These are phyloP conservation scores for Dovyalis caffra DNA, from an alignment of 345 rosid genomes.

Conservation along the genomic window DNA sequence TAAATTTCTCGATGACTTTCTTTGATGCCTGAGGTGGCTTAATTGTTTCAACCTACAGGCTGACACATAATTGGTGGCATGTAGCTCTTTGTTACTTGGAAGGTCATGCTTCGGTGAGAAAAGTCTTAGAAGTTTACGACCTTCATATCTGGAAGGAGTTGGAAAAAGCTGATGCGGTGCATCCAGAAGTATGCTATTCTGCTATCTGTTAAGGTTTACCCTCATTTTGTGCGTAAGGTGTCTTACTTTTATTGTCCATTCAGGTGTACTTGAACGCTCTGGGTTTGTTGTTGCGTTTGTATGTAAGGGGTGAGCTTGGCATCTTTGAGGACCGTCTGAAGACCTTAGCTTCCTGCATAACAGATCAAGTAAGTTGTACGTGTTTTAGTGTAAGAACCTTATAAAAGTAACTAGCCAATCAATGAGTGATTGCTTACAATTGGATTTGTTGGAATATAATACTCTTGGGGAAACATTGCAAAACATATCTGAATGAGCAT, in stretches of 20 bases:
- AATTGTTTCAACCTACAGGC: slow-evolving; percentile 36
- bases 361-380: slow-evolving; percentile 46
- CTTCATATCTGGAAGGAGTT: slow-evolving; percentile 73
- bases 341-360: slow-evolving; percentile 42
- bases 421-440: too few species aligned
- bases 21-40: neutral
- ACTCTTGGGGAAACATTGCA: neutral
- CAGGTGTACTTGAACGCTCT: slow-evolving; percentile 82
- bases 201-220: neutral
- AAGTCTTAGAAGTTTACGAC: slow-evolving; percentile 67
- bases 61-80: slow-evolving; percentile 98
- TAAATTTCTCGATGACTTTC: neutral
- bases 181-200: slow-evolving; percentile 47
- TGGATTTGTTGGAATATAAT: neutral
- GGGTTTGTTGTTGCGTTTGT: slow-evolving; percentile 64
- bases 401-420: neutral
- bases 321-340: slow-evolving; percentile 52
- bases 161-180: slow-evolving; percentile 49
- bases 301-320: slow-evolving; percentile 52
- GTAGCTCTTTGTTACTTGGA: slow-evolving; percentile 91
- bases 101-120: slow-evolving; percentile 65
- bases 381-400: neutral
- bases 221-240: neutral
- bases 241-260: slow-evolving; percentile 18
- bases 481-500: slow-evolving; percentile 3